Percentiles rank a stretch among this genome's conserved stretches.
These are phyloP conservation scores for Casuarina glauca DNA, from an alignment of 306 rosid genomes.

Conservation along the genomic window DNA sequence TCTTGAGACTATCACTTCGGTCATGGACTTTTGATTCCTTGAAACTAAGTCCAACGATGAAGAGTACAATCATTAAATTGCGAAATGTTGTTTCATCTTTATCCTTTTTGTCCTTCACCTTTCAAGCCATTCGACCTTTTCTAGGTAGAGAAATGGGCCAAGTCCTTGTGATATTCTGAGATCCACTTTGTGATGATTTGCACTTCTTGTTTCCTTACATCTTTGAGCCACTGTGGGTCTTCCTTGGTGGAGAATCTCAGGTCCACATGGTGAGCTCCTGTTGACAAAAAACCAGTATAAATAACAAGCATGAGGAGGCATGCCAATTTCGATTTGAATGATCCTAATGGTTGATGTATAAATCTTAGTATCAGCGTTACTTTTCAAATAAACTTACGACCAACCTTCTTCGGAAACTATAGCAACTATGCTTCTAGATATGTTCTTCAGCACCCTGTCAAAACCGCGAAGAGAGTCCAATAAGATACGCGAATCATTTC, in stretches of 20 bases:
- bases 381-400: too few species aligned
- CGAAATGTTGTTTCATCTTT: too few species aligned
- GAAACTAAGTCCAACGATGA: too few species aligned
- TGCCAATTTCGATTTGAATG: too few species aligned
- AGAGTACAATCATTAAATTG: too few species aligned
- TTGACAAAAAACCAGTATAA: not conserved
- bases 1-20: too few species aligned
- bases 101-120: too few species aligned
- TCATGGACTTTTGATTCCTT: too few species aligned
- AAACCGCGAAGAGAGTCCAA: not conserved
- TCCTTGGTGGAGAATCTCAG: slow-evolving; percentile 59
- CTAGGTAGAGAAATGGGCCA: slow-evolving; percentile 27
- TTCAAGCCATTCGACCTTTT: not conserved
- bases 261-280: slow-evolving; percentile 96
- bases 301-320: not conserved
- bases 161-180: slow-evolving; percentile 56
- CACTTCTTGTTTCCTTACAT: slow-evolving; percentile 60
- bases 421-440: slow-evolving; percentile 59
- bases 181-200: slow-evolving; percentile 61
- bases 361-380: too few species aligned
- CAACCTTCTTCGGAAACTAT: slow-evolving; percentile 78
- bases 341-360: too few species aligned
- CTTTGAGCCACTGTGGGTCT: slow-evolving; percentile 81
- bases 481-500: too few species aligned
- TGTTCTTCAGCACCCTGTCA: slow-evolving; percentile 67